Conservation (phyloP, 1,284 basidiomycete genomes). For the Neonothopanus nambi region DNA sequence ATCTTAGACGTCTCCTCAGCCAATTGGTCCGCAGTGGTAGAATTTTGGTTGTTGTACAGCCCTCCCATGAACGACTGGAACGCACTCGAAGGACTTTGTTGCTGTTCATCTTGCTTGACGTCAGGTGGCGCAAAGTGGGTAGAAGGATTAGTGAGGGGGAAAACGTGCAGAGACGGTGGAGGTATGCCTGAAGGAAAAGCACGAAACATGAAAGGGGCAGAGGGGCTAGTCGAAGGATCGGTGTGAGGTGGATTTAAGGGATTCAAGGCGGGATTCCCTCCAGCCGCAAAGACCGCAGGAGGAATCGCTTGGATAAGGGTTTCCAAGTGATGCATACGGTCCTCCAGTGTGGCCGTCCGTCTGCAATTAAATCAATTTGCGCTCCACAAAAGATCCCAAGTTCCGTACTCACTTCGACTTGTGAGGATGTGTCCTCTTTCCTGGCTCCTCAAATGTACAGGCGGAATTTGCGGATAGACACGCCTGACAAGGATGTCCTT, state of each 20-base stretch:
- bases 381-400: background rate
- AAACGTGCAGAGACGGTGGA: slow-evolving; percentile 72
- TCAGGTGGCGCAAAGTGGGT: slow-evolving; percentile 64
- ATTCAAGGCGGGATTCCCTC: slow-evolving; percentile 27
- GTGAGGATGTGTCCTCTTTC: slow-evolving; percentile 79
- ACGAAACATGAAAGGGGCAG: slow-evolving; percentile 52
- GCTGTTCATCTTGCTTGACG: slow-evolving; percentile 36
- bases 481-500: slow-evolving; percentile 82
- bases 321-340: slow-evolving; percentile 82
- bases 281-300: slow-evolving; percentile 70
- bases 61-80: slow-evolving; percentile 42
- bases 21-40: slow-evolving; percentile 42
- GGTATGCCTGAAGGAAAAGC: slow-evolving; percentile 67
- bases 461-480: slow-evolving; percentile 75
- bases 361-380: slow-evolving; percentile 34
- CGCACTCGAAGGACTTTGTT: slow-evolving; percentile 44
- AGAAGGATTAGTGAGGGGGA: slow-evolving; percentile 76
- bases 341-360: slow-evolving; percentile 76
- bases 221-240: slow-evolving; percentile 40
- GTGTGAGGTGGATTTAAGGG: slow-evolving; percentile 23
- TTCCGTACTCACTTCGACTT: slow-evolving; percentile 64
- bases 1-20: slow-evolving; percentile 59
- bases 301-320: slow-evolving; percentile 80
- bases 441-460: slow-evolving; percentile 83
- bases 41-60: slow-evolving; percentile 26